phyloP scores from a whole-genome alignment of 1,139 yeast species.

The Blastobotrys elegans region DNA sequence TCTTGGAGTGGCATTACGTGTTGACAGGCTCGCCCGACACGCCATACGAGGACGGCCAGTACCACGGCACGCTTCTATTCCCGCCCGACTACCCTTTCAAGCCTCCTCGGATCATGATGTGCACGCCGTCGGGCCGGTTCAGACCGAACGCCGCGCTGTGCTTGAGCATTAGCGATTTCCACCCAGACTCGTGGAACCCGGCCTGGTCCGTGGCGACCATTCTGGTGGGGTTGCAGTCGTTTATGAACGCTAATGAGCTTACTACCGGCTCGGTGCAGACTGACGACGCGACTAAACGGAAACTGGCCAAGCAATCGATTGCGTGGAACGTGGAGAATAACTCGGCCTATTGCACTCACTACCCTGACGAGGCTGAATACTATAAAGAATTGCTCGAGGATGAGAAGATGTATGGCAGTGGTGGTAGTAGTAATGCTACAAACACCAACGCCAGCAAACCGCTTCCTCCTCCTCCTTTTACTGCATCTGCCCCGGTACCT shows the following conservation, averaged over 20 bases:
- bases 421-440: neutral
- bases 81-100: constrained; percentile 87
- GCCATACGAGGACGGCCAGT: constrained; percentile 82
- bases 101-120: constrained; percentile 87
- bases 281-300: constrained; percentile 42
- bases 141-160: constrained; percentile 75
- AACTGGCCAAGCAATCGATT: constrained; percentile 50
- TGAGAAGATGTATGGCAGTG: neutral
- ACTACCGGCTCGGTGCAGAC: constrained; percentile 41
- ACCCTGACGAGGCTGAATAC: constrained; percentile 11
- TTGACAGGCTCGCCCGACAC: constrained; percentile 84
- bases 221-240: constrained; percentile 73
- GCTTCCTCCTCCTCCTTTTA: too few relatives aligned
- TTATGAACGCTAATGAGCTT: constrained; percentile 48
- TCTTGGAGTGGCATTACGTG: constrained; percentile 63
- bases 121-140: constrained; percentile 81
- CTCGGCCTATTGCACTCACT: constrained; percentile 7
- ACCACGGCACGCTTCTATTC: constrained; percentile 79
- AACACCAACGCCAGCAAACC: neutral
- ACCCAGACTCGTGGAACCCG: constrained; percentile 92
- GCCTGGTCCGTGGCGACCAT: constrained; percentile 91
- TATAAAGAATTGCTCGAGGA: constrained; percentile 7
- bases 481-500: neutral
- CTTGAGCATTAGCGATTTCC: constrained; percentile 85
- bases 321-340: constrained; percentile 47